A percentile compares a stretch with the other conserved stretches of the same genome.
Conservation (phyloP, 495 filamentous ascomycete genomes). For the Margaritispora aquatica region DNA sequence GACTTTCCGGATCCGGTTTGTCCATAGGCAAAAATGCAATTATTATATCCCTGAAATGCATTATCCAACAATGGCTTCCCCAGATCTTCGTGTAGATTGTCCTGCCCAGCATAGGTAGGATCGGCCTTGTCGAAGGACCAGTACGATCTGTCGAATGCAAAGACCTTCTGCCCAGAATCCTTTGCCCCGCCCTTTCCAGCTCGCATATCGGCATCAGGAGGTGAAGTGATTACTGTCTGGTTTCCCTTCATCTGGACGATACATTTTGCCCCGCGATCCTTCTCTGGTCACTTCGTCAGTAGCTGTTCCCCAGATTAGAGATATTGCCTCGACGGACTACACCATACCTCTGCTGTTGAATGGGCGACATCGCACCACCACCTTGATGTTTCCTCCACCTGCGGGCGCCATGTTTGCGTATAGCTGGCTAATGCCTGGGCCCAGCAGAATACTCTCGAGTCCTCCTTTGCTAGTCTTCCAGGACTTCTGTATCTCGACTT, state of each 20-base stretch:
- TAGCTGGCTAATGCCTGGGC: not conserved
- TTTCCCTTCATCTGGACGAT: conserved; percentile 92
- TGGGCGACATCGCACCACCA: conserved; percentile 91
- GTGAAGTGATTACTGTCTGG: conserved; percentile 82
- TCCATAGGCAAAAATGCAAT: conserved; percentile 99
- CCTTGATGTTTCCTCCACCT: conserved; percentile 97
- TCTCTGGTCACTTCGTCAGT: conserved; percentile 47
- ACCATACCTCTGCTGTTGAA: conserved; percentile 86
- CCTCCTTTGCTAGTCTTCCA: not conserved
- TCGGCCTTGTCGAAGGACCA: conserved; percentile 91
- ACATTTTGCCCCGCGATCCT: conserved; percentile 89
- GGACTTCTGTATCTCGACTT: not conserved
- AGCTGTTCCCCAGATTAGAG: not conserved
- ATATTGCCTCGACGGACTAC: not conserved
- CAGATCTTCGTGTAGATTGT: conserved; percentile 80
- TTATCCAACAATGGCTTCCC: conserved; percentile 92
- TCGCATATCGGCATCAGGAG: conserved; percentile 49
- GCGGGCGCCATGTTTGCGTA: conserved; percentile 23
- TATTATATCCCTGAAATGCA: conserved; percentile 98
- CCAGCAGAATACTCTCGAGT: not conserved
- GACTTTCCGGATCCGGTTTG: conserved; percentile 98
- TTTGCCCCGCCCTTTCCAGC: conserved; percentile 55
- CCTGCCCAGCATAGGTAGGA: conserved; percentile 81
- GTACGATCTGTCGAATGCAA: conserved; percentile 95
- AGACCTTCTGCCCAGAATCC: conserved; percentile 72